Evolutionary conservation across 352 stramenopile genomes (phyloP).

Genomic region (Phytopythium ostracodes): DNA sequence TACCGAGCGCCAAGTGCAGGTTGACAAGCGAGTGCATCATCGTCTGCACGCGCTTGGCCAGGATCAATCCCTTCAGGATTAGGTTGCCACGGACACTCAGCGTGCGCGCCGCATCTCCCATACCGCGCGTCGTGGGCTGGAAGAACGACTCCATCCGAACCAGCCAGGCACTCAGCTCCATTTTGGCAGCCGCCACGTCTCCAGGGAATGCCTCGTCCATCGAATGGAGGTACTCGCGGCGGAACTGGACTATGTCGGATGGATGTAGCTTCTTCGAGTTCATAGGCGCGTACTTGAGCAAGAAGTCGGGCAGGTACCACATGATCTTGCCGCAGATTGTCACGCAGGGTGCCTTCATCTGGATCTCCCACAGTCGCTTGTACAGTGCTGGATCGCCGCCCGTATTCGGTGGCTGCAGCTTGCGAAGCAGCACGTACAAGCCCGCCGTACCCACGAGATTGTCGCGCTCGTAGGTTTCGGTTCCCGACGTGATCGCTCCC

Average conservation of each 20-base stretch:
- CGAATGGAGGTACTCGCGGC: conserved; percentile 73
- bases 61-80: conserved; percentile 90
- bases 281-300: conserved; percentile 80
- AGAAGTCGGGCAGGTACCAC: conserved; percentile 86
- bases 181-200: conserved; percentile 73
- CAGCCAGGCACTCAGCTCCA: conserved; percentile 82
- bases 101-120: conserved; percentile 66
- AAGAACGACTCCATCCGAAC: conserved; percentile 88
- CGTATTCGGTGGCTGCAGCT: conserved; percentile 78
- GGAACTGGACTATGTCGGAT: conserved; percentile 68
- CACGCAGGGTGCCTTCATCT: conserved; percentile 78
- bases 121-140: conserved; percentile 71
- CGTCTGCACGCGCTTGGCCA: conserved; percentile 85
- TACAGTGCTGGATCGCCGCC: conserved; percentile 87
- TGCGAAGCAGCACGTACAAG: conserved; percentile 88
- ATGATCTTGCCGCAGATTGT: conserved; percentile 82
- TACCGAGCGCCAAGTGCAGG: conserved; percentile 82
- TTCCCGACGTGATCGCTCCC: conserved; percentile 71
- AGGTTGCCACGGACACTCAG: conserved; percentile 82
- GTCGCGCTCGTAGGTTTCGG: conserved; percentile 87
- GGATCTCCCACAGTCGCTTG: conserved; percentile 88
- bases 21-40: conserved; percentile 90
- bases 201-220: conserved; percentile 75
- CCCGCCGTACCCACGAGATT: conserved; percentile 86
- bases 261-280: conserved; percentile 83